Percentiles rank a stretch among this genome's conserved stretches.
Conservation (phyloP, 805 yeast species). For the Lachancea mirantina region DNA sequence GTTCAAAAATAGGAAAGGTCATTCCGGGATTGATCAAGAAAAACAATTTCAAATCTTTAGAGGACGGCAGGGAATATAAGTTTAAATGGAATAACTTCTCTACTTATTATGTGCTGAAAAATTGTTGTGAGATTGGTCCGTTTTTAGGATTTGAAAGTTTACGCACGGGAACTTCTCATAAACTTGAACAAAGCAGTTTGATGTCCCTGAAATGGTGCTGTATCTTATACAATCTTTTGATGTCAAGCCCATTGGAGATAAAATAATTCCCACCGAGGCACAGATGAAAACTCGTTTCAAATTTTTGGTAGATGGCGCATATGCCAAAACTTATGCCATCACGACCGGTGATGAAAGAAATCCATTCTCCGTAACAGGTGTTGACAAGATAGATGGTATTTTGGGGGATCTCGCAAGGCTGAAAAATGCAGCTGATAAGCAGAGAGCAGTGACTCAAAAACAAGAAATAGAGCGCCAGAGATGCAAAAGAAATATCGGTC, state of each 20-base stretch:
- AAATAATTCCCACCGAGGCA: constrained; percentile 2
- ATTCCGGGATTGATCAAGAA: constrained; percentile 1
- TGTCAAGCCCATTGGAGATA: constrained; percentile 2
- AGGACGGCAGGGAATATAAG: constrained; percentile 2
- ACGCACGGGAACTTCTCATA: not conserved
- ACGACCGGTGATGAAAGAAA: constrained; percentile 2
- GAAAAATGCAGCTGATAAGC: constrained; percentile 1
- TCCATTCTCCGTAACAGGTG: constrained; percentile 1
- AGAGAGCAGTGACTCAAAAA: constrained; percentile 1
- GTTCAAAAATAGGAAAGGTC: constrained; percentile 1
- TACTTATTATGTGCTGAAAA: constrained; percentile 1
- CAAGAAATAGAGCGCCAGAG: constrained; percentile 1
- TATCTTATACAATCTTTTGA: constrained; percentile 2
- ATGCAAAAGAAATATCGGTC: not conserved
- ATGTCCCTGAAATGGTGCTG: constrained; percentile 5
- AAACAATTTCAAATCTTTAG: constrained; percentile 1
- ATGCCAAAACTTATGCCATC: constrained; percentile 1
- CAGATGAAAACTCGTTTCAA: constrained; percentile 3
- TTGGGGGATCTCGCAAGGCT: constrained; percentile 1
- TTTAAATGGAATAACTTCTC: constrained; percentile 2
- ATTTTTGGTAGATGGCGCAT: constrained; percentile 1
- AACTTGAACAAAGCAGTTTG: constrained; percentile 2
- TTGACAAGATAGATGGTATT: constrained; percentile 1
- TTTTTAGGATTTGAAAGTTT: constrained; percentile 3
- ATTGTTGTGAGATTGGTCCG: constrained; percentile 3